phyloP scores from a whole-genome alignment of 805 yeast genomes.

The Kluyveromyces wickerhamii region DNA sequence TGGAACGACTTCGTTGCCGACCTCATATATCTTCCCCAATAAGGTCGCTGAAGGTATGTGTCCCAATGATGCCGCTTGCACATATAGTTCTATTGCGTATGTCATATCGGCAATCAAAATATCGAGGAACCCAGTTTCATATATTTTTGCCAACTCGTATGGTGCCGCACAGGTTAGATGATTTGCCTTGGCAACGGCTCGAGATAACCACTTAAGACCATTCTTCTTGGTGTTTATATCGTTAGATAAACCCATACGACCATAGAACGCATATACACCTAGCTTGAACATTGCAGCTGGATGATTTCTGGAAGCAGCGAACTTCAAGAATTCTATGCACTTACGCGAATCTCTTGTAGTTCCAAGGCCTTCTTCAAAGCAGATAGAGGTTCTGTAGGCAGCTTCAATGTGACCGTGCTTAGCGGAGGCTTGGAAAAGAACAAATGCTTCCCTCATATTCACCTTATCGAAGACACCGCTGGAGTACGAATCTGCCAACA shows the following conservation, averaged over 20 bases:
- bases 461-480: slow-evolving; percentile 78
- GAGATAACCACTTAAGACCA: slow-evolving; percentile 87
- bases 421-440: slow-evolving; percentile 79
- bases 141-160: slow-evolving; percentile 79
- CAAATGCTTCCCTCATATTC: slow-evolving; percentile 69
- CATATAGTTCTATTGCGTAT: slow-evolving; percentile 79
- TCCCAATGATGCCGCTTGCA: slow-evolving; percentile 84
- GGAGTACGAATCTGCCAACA: slow-evolving; percentile 82
- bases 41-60: slow-evolving; percentile 72
- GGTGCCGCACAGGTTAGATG: slow-evolving; percentile 91
- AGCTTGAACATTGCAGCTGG: slow-evolving; percentile 95
- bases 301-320: slow-evolving; percentile 86
- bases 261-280: slow-evolving; percentile 79
- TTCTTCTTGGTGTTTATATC: slow-evolving; percentile 65
- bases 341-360: slow-evolving; percentile 81
- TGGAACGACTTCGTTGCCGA: slow-evolving; percentile 57
- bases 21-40: slow-evolving; percentile 78
- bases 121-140: slow-evolving; percentile 78
- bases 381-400: slow-evolving; percentile 83
- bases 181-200: slow-evolving; percentile 79
- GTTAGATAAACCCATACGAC: slow-evolving; percentile 71
- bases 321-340: slow-evolving; percentile 71
- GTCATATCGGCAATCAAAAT: slow-evolving; percentile 74
- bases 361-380: slow-evolving; percentile 92
- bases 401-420: slow-evolving; percentile 90